Percentiles rank a stretch among this genome's conserved stretches.
phyloP scores from a whole-genome alignment of 352 stramenopile genomes.

The Pythium scleroteichum region DNA sequence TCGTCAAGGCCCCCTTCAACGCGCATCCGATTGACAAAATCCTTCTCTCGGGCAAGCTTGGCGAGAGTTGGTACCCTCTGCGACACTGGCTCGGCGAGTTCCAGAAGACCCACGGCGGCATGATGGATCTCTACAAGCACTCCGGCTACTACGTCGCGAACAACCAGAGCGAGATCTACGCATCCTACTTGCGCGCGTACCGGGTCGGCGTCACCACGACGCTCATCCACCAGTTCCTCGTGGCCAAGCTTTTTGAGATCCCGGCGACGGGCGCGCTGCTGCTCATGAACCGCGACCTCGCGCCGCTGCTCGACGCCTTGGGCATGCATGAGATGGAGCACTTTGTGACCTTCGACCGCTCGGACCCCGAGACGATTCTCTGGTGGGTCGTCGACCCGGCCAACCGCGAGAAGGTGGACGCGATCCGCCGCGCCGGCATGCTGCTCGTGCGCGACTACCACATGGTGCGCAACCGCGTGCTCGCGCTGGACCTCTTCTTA shows the following conservation, averaged over 20 bases:
- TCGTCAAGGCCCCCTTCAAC: slow-evolving; percentile 64
- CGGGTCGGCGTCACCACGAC: slow-evolving; percentile 73
- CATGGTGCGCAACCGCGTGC: slow-evolving; percentile 56
- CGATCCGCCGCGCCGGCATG: slow-evolving; percentile 61
- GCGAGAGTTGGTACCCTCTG: slow-evolving; percentile 61
- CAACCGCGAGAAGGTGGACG: slow-evolving; percentile 57
- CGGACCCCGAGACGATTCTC: slow-evolving; percentile 46
- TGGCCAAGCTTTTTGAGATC: slow-evolving; percentile 84
- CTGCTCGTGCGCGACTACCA: slow-evolving; percentile 55
- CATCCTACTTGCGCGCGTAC: slow-evolving; percentile 71
- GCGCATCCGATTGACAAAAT: slow-evolving; percentile 76
- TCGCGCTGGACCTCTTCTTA: slow-evolving; percentile 62
- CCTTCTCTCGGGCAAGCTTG: slow-evolving; percentile 56
- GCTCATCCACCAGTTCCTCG: slow-evolving; percentile 74
- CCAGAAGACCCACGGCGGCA: slow-evolving; percentile 39
- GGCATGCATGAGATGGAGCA: slow-evolving; percentile 60
- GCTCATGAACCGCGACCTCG: slow-evolving; percentile 64
- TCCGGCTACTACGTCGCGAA: slow-evolving; percentile 53
- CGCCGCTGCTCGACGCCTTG: slow-evolving; percentile 48
- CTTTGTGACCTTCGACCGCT: slow-evolving; percentile 63
- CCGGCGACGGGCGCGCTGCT: slow-evolving; percentile 65
- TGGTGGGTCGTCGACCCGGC: slow-evolving; percentile 49
- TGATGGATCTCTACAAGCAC: slow-evolving; percentile 73
- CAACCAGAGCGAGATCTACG: slow-evolving; percentile 67
- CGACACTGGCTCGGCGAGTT: slow-evolving; percentile 66